Base-by-base conservation (phyloP, 306 rosid species). In the Castanopsis chinensis region DNA sequence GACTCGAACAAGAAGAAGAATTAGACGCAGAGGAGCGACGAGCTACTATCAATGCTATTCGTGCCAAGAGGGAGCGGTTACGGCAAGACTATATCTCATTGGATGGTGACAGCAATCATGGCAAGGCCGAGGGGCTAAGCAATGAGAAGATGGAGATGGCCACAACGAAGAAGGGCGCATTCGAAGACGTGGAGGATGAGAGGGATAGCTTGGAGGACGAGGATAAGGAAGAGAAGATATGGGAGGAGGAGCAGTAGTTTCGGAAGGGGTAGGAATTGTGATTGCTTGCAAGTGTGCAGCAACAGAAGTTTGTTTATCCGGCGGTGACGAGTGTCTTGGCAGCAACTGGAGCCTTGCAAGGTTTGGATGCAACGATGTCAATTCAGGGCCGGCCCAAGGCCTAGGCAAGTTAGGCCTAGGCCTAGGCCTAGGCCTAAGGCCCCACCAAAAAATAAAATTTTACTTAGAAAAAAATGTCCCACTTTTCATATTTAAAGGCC, bases 161-260 rank as follows among this genome's bases (percentile, higher is more conserved):
- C 93, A 91, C 21, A 88, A 83, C 23, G 80, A 91, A 83, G 83
- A 92, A 92, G 75, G 98, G 99, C 68, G 97, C 92, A 54, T 92
- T 94, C 75, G 97, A 92, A 89, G 45, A 37, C 10, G 45, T 0
- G 10, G 99, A 82, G 45, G 99, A 82, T 69, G 87, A 6, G 10
- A 65, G 57, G 6, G 35, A 43, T 0, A 87, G 80, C 33, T 83
- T 74, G 2, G 90, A 60, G 3, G 87, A 85, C 4, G 89, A 92
- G 5, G 97, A 92, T 0, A 97, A 94, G 58, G 98, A 92, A 82
- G 94, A 94, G 84, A 91, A 86, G 67, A 77, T 91, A 85, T 92
- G 99, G 99, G 99, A 92, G 79, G 95, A 91, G 59, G 99, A 91
- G 81, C 99, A 95, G 88, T 84, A 95, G 88, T 84, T 95, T 76